These are phyloP conservation scores for Fraxinus excelsior DNA, from an alignment of 257 asterid species.

Conservation along the genomic window DNA sequence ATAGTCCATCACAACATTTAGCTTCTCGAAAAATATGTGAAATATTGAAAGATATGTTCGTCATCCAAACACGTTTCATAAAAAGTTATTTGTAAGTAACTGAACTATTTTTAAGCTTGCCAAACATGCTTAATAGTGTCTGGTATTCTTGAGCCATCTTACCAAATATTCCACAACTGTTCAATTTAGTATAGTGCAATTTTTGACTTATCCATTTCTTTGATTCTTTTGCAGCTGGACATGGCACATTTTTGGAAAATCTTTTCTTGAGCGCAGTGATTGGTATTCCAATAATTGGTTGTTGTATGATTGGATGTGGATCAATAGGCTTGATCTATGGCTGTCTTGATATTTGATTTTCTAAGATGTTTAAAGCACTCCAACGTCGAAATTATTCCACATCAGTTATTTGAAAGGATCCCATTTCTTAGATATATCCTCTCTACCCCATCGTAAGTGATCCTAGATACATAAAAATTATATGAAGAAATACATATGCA, in stretches of 20 bases:
- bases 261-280: constrained; percentile 54
- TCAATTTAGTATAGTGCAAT: neutral
- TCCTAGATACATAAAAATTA: neutral
- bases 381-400: constrained; percentile 78
- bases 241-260: constrained; percentile 71
- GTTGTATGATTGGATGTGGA: constrained; percentile 61
- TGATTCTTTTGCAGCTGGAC: constrained; percentile 63
- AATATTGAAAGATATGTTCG: no score
- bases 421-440: constrained; percentile 70
- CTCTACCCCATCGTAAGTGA: constrained; percentile 79
- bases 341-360: constrained; percentile 62
- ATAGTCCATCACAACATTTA: no score
- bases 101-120: no score
- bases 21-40: no score
- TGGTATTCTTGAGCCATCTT: neutral
- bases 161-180: neutral
- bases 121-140: no score
- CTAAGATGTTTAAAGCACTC: constrained; percentile 86
- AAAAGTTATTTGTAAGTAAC: no score
- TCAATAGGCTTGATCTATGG: constrained; percentile 63
- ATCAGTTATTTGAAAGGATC: constrained; percentile 55
- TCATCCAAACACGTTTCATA: no score
- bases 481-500: neutral
- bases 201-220: neutral
- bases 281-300: constrained; percentile 71